phyloP scores from a whole-genome alignment of 345 rosid species.

The Microthlaspi erraticum region DNA sequence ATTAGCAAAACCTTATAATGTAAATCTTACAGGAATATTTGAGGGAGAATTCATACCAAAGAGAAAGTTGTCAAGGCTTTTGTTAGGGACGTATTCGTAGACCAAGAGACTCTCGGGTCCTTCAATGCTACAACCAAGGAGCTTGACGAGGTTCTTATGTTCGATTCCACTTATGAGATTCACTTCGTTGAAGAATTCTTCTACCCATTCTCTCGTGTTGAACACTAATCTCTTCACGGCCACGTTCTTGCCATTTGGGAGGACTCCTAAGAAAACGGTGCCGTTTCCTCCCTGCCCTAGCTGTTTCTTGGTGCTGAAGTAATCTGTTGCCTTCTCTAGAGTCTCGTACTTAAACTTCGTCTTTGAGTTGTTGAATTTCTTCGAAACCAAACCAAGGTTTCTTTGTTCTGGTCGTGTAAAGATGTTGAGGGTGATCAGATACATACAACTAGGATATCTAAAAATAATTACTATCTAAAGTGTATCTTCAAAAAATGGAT shows the following conservation, averaged over 20 bases:
- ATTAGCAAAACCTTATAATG: no score
- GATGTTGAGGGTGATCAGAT: background rate
- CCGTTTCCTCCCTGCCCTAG: conserved; percentile 64
- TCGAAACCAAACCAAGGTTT: conserved; percentile 29
- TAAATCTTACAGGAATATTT: no score
- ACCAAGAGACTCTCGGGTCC: conserved; percentile 56
- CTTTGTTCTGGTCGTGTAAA: conserved; percentile 40
- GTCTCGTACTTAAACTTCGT: conserved; percentile 54
- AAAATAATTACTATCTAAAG: no score
- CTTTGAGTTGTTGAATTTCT: conserved; percentile 35
- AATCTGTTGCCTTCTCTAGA: conserved; percentile 54
- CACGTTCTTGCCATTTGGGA: conserved; percentile 62
- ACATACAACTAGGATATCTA: no score
- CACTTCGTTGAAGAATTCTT: conserved; percentile 59
- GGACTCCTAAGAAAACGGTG: conserved; percentile 57
- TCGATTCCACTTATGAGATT: conserved; percentile 57
- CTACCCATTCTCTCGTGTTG: conserved; percentile 39
- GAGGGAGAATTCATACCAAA: conserved; percentile 49
- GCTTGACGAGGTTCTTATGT: conserved; percentile 62
- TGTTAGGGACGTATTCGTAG: conserved; percentile 60
- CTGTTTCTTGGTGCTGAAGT: conserved; percentile 39
- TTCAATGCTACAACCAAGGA: conserved; percentile 68
- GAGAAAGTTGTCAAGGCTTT: conserved; percentile 57
- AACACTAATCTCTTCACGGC: conserved; percentile 60
- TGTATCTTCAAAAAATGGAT: no score